Conservation (phyloP, 352 stramenopile species). For the Phytopythium litorale region DNA sequence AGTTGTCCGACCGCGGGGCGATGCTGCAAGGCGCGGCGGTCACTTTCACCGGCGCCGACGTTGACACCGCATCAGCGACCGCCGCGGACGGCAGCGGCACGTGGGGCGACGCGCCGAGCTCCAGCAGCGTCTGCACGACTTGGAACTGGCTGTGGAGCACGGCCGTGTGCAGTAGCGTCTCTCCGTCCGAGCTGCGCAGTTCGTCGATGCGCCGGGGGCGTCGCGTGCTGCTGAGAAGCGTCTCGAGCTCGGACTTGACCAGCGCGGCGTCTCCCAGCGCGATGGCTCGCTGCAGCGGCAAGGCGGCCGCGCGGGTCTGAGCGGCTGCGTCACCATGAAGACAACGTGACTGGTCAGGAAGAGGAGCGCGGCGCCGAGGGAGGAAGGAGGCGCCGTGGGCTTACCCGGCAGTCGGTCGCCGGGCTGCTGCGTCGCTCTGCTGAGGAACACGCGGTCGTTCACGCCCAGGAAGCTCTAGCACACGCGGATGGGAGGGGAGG, state of each 20-base stretch:
- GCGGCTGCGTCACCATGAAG: slow-evolving; percentile 10
- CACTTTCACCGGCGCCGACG: slow-evolving; percentile 5
- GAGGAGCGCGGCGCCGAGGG: neutral
- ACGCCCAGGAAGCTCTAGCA: slow-evolving; percentile 41
- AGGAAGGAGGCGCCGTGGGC: too few relatives aligned
- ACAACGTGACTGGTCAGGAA: neutral
- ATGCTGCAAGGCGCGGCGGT: slow-evolving; percentile 41
- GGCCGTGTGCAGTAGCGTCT: slow-evolving; percentile 65
- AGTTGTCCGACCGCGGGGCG: slow-evolving; percentile 50
- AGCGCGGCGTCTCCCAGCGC: slow-evolving; percentile 34
- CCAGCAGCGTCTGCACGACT: slow-evolving; percentile 49
- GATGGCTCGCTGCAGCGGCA: slow-evolving; percentile 50
- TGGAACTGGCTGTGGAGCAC: slow-evolving; percentile 50
- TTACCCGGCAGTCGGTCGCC: slow-evolving; percentile 6
- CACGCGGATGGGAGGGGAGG: too few relatives aligned
- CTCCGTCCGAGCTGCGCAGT: slow-evolving; percentile 40
- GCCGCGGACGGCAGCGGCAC: slow-evolving; percentile 19
- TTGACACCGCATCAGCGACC: slow-evolving; percentile 4
- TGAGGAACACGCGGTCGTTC: slow-evolving; percentile 45
- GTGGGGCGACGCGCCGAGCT: slow-evolving; percentile 38
- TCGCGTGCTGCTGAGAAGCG: neutral
- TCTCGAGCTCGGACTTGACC: slow-evolving; percentile 19
- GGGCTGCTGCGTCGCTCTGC: slow-evolving; percentile 18
- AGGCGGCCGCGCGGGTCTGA: slow-evolving; percentile 27
- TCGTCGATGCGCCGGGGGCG: slow-evolving; percentile 7